These are phyloP conservation scores for Ceriops decandra DNA, from an alignment of 345 rosid species.

Conservation along the genomic window DNA sequence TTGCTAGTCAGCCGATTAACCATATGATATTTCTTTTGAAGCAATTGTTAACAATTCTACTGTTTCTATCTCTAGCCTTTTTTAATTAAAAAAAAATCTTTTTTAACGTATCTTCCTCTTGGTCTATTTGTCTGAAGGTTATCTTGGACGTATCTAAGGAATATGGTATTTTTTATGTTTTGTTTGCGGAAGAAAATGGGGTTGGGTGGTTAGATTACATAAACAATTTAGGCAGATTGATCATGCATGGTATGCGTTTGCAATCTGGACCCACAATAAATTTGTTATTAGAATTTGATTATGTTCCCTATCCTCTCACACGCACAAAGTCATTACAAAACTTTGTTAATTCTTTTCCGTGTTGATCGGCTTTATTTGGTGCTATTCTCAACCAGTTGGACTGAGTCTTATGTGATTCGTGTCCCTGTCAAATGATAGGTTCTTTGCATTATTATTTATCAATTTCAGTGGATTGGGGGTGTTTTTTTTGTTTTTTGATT, in stretches of 20 bases:
- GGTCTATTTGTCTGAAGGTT: neutral
- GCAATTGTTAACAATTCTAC: neutral
- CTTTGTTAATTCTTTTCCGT: constrained; percentile 5
- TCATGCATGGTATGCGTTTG: constrained; percentile 30
- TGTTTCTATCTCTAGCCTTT: neutral
- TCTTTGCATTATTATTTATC: constrained; percentile 1
- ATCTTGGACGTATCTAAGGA: neutral
- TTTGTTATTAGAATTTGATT: constrained; percentile 16
- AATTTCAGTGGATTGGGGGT: neutral
- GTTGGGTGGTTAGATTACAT: constrained; percentile 15
- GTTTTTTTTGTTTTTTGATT: neutral
- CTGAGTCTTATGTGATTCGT: constrained; percentile 12
- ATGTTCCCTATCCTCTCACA: constrained; percentile 16
- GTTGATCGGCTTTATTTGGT: neutral
- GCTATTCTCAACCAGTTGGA: constrained; percentile 4
- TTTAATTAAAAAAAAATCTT: no score
- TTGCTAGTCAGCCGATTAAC: neutral
- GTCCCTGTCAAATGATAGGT: constrained; percentile 14
- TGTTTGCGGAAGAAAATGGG: constrained; percentile 2
- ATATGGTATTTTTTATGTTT: neutral
- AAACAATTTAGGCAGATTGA: constrained; percentile 19
- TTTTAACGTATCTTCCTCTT: neutral
- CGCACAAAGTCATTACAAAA: constrained; percentile 9
- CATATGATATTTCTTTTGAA: neutral
- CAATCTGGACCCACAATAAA: constrained; percentile 26